Evolutionary conservation across 2,329 filamentous ascomycete genomes (phyloP).

Genomic region (Leptosphaerulina australis): DNA sequence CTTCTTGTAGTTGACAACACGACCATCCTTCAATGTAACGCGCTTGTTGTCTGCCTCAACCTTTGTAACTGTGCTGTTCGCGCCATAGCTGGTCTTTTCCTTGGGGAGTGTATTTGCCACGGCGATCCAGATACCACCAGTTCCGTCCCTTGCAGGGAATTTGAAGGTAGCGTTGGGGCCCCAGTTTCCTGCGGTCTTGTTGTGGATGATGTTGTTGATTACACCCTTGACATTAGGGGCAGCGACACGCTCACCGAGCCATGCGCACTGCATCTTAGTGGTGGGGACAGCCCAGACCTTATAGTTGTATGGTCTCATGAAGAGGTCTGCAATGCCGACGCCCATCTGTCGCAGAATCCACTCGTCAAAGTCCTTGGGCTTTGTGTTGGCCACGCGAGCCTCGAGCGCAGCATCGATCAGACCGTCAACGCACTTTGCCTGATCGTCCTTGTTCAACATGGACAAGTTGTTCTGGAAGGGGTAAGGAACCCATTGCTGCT

Average conservation of each 20-base stretch:
- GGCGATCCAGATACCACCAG: conserved; percentile 98
- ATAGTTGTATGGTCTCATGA: conserved; percentile 99
- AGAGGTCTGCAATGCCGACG: conserved; percentile 85
- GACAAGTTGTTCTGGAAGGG: conserved; percentile 99
- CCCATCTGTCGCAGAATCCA: conserved; percentile 96
- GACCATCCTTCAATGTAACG: conserved; percentile 82
- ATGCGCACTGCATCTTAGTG: conserved; percentile 99
- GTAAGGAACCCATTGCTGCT: conserved; percentile 95
- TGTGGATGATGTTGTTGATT: conserved; percentile 91
- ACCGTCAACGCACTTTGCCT: conserved; percentile 91
- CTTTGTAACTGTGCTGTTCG: conserved; percentile 81
- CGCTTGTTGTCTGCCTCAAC: conserved; percentile 85
- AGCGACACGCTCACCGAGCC: conserved; percentile 98
- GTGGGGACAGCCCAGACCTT: conserved; percentile 99
- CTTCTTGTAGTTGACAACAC: conserved; percentile 87
- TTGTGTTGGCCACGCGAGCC: conserved; percentile 82
- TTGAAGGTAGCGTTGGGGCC: conserved; percentile 98
- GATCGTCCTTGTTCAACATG: conserved; percentile 95
- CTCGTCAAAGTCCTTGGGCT: conserved; percentile 97
- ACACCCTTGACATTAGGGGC: conserved; percentile 94
- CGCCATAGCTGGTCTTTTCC: conserved; percentile 89
- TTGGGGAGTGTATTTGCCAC: conserved; percentile 91
- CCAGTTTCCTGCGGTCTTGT: conserved; percentile 97
- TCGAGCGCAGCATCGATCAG: conserved; percentile 94
- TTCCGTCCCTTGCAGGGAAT: conserved; percentile 94